A percentile compares a stretch with the other conserved stretches of the same genome.
phyloP scores from a whole-genome alignment of 1,284 basidiomycete species.

The Tilletia caries region DNA sequence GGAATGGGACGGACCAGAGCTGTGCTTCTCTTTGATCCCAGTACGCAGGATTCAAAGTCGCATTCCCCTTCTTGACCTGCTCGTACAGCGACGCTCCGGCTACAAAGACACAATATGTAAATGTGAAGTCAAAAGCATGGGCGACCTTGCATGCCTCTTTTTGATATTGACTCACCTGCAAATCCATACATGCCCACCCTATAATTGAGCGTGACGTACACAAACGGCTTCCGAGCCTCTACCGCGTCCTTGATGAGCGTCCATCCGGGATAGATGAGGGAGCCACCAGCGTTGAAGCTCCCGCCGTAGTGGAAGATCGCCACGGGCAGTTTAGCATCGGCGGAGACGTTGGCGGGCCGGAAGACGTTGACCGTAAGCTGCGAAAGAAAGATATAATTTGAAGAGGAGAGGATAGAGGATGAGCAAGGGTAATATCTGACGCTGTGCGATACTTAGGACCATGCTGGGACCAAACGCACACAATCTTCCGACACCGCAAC shows the following conservation, averaged over 20 bases:
- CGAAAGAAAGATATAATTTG: neutral
- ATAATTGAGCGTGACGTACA: constrained; percentile 35
- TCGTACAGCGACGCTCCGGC: neutral
- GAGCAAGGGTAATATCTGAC: neutral
- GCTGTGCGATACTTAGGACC: too few relatives aligned
- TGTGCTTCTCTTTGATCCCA: constrained; percentile 36
- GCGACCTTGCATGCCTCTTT: neutral
- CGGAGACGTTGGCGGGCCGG: constrained; percentile 21
- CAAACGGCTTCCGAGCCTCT: constrained; percentile 29
- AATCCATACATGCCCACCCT: constrained; percentile 35
- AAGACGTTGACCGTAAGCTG: constrained; percentile 32
- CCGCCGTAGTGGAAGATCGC: constrained; percentile 34
- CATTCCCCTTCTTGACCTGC: constrained; percentile 21
- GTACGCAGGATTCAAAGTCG: constrained; percentile 28
- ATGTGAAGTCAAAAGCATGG: neutral
- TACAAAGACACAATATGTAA: neutral
- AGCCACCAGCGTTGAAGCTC: constrained; percentile 22
- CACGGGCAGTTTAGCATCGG: constrained; percentile 26
- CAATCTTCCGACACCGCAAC: constrained; percentile 30
- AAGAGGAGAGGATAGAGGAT: neutral
- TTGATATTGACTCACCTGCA: constrained; percentile 21
- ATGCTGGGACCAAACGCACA: neutral
- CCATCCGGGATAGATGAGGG: constrained; percentile 26
- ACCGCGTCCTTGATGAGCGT: constrained; percentile 27
- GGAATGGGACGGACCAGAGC: constrained; percentile 23